Conservation (phyloP, 164 flowering plant species). For the Kalanchoe fedtschenkoi region DNA sequence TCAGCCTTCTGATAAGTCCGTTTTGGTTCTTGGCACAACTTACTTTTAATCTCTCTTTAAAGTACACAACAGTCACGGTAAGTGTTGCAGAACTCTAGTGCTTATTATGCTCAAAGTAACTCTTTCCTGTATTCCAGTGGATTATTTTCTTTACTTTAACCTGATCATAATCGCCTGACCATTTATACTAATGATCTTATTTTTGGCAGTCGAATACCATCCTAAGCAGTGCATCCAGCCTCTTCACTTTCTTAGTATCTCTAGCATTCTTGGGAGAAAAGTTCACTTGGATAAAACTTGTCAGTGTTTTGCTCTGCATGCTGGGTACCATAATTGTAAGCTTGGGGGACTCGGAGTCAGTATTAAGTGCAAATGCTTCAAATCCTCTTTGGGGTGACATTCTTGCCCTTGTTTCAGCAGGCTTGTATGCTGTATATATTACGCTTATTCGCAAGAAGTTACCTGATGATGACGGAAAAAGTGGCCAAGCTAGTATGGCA, state of each 20-base stretch:
- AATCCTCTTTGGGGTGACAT: slow-evolving; percentile 82
- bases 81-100: slow-evolving; percentile 14
- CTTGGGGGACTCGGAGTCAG: slow-evolving; percentile 52
- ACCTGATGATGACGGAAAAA: slow-evolving; percentile 64
- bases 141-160: too few relatives aligned
- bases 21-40: slow-evolving; percentile 93
- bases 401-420: slow-evolving; percentile 69
- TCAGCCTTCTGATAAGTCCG: slow-evolving; percentile 76
- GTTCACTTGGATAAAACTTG: slow-evolving; percentile 83
- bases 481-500: slow-evolving; percentile 67
- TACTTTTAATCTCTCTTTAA: slow-evolving; percentile 81
- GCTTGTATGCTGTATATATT: slow-evolving; percentile 72
- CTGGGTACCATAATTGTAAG: slow-evolving; percentile 88
- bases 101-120: not conserved
- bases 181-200: not conserved
- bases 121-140: too few relatives aligned
- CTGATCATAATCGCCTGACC: too few relatives aligned
- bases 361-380: slow-evolving; percentile 34
- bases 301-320: slow-evolving; percentile 93
- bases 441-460: slow-evolving; percentile 78
- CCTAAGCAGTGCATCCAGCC: slow-evolving; percentile 86
- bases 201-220: slow-evolving; percentile 82
- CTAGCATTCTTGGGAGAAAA: slow-evolving; percentile 74
- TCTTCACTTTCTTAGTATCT: slow-evolving; percentile 83
- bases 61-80: slow-evolving; percentile 95